These are phyloP conservation scores for Trichoderma afroharzianum DNA, from an alignment of 2,329 filamentous ascomycete genomes.

Conservation along the genomic window DNA sequence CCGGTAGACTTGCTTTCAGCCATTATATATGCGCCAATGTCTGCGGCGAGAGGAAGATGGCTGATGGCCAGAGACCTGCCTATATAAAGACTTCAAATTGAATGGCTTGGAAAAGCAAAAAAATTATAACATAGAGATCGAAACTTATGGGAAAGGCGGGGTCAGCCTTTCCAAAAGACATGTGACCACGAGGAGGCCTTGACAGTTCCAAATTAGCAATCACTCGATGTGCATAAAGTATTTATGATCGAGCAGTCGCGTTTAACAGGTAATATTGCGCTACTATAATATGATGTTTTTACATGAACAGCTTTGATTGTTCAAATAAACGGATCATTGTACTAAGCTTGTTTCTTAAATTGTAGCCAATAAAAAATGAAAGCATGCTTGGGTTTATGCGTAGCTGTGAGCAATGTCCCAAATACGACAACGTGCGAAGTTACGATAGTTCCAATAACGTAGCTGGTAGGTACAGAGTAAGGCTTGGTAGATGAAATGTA, in stretches of 20 bases:
- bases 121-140: not conserved
- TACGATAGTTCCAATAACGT: not conserved
- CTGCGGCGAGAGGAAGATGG: not conserved
- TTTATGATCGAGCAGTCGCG: not conserved
- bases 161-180: not conserved
- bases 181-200: not conserved
- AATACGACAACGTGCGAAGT: not conserved
- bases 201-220: not conserved
- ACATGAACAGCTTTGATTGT: not conserved
- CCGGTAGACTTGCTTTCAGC: not conserved
- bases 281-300: not conserved
- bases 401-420: not conserved
- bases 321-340: not conserved
- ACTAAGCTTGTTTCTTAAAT: fast-evolving
- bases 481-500: too few species aligned
- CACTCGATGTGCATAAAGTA: not conserved
- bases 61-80: not conserved
- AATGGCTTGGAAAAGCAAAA: not conserved
- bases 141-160: not conserved
- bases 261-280: not conserved
- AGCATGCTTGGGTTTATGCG: not conserved
- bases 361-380: not conserved
- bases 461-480: too few species aligned
- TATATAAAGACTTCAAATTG: not conserved
- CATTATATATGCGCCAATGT: not conserved